Evolutionary conservation across 75 land plant species (phyloP), one percentile per base, ranked within the genome.

Genomic region (Azolla pinnata): DNA sequence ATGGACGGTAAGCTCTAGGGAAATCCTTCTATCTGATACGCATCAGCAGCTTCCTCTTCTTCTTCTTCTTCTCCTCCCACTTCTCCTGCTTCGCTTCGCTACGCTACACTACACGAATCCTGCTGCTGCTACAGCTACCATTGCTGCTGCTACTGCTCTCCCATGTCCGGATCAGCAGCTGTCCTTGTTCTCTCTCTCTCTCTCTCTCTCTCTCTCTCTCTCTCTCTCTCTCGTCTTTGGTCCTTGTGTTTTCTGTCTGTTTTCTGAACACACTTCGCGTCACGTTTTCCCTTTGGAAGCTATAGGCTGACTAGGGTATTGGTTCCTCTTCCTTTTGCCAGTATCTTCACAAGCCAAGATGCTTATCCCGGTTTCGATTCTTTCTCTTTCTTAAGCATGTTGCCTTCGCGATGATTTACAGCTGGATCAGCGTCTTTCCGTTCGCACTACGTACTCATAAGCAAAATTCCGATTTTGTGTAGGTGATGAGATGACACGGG

Each of bases 401-500:
- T n/a, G n/a, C n/a, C n/a, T n/a, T n/a, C n/a, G n/a, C n/a, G n/a
- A n/a, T n/a, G n/a, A n/a, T n/a, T n/a, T 35, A 5, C 5, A 5
- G 40, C 5, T 35, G 40, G 12, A 35, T 5, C 12, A 5, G 40
- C 44, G 31, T 33, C 20, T 34, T 66, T 14, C 57, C 31, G 35
- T 3, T 35, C 10, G 40, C 12, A 12, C 40, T 12, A 35, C 12
- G 12, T 35, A 12, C 40, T 35, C 40, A 35, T 35, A 5, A 35
- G n/a, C n/a, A n/a, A n/a, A n/a, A n/a, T n/a, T 35, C 40, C 12
- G 40, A 5, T 24, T n/a, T 51, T 14, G 8, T 67, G 32, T 67
- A 90, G 93, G 98, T 19, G 98, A 93, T 70, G 98, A 93, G 66
- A 93, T 93, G 98, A 88, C 98, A 26, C 66, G 96, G 33, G 79